Evolutionary conservation across 1,284 basidiomycete genomes (phyloP).

Genomic region (Taiwanofungus camphoratus): DNA sequence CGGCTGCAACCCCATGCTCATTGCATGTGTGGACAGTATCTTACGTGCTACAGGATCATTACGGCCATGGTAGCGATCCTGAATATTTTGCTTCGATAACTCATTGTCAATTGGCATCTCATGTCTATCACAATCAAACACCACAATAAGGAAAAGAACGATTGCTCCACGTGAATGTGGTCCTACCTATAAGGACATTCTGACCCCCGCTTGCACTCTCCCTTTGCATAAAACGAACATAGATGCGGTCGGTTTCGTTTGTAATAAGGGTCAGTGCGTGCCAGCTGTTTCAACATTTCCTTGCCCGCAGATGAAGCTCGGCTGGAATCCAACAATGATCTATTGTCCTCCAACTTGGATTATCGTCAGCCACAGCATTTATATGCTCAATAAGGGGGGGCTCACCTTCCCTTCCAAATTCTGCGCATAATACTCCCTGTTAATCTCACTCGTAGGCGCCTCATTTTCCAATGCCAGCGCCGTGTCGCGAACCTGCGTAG

Average conservation of each 20-base stretch:
- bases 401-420: conserved; percentile 87
- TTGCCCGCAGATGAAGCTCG: conserved; percentile 77
- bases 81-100: conserved; percentile 86
- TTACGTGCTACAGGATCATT: conserved; percentile 91
- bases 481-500: conserved; percentile 96
- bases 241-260: conserved; percentile 93
- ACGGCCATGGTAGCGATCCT: conserved; percentile 86
- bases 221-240: conserved; percentile 95
- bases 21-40: conserved; percentile 73
- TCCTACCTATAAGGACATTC: conserved; percentile 87
- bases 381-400: conserved; percentile 8
- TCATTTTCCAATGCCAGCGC: conserved; percentile 84
- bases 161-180: too few species aligned
- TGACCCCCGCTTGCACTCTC: conserved; percentile 85
- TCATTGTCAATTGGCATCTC: conserved; percentile 84
- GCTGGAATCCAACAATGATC: conserved; percentile 63
- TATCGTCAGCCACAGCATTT: neutral
- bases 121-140: conserved; percentile 46
- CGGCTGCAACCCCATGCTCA: conserved; percentile 76
- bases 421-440: conserved; percentile 96
- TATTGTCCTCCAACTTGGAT: conserved; percentile 58
- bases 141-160: neutral
- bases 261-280: conserved; percentile 92
- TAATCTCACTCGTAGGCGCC: conserved; percentile 94
- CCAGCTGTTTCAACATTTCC: conserved; percentile 93